Conservation (phyloP, 2,329 filamentous ascomycete genomes). For the Colletotrichum chrysophilum region DNA sequence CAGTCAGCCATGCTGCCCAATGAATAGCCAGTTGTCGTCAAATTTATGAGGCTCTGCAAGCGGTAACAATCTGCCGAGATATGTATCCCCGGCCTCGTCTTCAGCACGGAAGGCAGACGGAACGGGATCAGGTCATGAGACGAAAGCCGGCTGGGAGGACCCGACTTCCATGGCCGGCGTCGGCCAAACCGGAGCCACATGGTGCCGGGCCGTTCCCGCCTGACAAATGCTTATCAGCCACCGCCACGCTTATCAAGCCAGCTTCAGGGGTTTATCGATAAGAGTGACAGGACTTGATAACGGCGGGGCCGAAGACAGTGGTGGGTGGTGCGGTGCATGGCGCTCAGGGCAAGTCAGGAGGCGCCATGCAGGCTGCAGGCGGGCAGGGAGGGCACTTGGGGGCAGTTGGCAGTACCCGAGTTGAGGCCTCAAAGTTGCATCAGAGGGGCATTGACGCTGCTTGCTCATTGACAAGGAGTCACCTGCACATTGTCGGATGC, state of each 20-base stretch:
- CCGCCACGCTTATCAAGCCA: not conserved
- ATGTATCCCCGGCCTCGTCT: not conserved
- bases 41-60: not conserved
- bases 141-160: not conserved
- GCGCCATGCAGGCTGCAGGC: not conserved
- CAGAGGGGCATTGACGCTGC: not conserved
- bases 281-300: not conserved
- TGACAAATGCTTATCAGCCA: constrained; percentile 5
- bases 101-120: not conserved
- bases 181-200: constrained; percentile 9
- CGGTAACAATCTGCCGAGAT: not conserved
- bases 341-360: constrained; percentile 13
- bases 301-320: not conserved
- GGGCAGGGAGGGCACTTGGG: not conserved
- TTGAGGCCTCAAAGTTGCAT: not conserved
- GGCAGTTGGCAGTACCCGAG: not conserved
- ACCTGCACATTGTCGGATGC: constrained; percentile 2
- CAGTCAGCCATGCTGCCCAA: not conserved
- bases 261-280: constrained; percentile 3
- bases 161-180: not conserved
- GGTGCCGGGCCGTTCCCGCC: constrained; percentile 6
- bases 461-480: not conserved
- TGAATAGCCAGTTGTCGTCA: not conserved
- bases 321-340: not conserved
- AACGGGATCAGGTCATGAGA: not conserved